A percentile compares a stretch with the other conserved stretches of the same genome.
Conservation (phyloP, 108 stramenopile species). For the Licmophora abbreviata region DNA sequence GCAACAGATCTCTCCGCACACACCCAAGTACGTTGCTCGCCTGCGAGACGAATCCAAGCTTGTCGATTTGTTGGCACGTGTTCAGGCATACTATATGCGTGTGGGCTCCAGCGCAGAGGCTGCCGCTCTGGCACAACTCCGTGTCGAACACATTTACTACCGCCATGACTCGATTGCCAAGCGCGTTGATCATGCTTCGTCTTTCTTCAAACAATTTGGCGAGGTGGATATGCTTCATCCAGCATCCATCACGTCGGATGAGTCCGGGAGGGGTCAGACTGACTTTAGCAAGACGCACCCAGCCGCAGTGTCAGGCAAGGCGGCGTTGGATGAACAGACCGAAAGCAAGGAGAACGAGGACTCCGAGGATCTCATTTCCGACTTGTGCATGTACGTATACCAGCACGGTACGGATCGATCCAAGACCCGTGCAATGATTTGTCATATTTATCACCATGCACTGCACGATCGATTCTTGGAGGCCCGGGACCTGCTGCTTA, state of each 20-base stretch:
- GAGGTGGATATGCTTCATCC: constrained; percentile 73
- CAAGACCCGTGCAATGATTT: constrained; percentile 91
- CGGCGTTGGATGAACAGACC: constrained; percentile 26
- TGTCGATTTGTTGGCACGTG: constrained; percentile 54
- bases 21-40: constrained; percentile 83
- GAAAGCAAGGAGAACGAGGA: constrained; percentile 15
- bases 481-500: constrained; percentile 94
- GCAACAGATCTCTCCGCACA: constrained; percentile 89
- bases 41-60: constrained; percentile 88
- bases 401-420: constrained; percentile 80
- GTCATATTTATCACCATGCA: constrained; percentile 95
- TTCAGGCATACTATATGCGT: constrained; percentile 82
- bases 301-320: constrained; percentile 59
- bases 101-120: constrained; percentile 57
- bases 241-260: constrained; percentile 40
- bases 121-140: constrained; percentile 63
- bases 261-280: too few relatives aligned
- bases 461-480: constrained; percentile 94
- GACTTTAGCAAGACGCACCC: constrained; percentile 51
- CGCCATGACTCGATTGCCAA: constrained; percentile 88
- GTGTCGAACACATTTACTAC: constrained; percentile 96
- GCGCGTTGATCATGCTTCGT: constrained; percentile 75
- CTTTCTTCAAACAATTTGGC: constrained; percentile 56
- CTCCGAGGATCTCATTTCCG: constrained; percentile 36
- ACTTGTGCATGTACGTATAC: constrained; percentile 88